Evolutionary conservation across 2,329 filamentous ascomycete genomes (phyloP), one percentile per base, ranked within the genome.

Genomic region (Neofusicoccum sp.): DNA sequence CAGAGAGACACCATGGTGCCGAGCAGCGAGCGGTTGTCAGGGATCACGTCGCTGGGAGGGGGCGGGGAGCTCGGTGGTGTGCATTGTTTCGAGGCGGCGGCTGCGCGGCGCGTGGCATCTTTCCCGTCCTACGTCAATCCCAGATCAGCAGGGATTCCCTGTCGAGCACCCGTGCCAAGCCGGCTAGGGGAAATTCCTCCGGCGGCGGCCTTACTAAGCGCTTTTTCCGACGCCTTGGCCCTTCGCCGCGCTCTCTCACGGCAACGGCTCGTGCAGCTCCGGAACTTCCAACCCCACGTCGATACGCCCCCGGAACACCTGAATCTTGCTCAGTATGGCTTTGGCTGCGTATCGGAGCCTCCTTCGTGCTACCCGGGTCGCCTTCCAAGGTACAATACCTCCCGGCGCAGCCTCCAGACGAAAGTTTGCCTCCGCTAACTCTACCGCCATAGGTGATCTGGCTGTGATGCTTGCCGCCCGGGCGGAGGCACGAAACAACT

Each of bases 291-390:
- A n/a, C 37, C 14, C 29, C 28, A 29, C n/a, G 6, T 29, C 39
- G 31, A 36, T 6, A 14, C 7, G 12, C 33, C 39, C 3, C 39
- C 59, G 37, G 48, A 62, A 36, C 59, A 16, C 37, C 11, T 14
- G 31, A 44, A 6, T 69, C 66, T 69, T 70, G 61, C 71, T 62
- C 64, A 68, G 70, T 41, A 76, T 93, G 81, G 90, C 91, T 14
- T 80, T 92, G 62, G 82, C 85, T 72, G 92, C 92, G 41, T 98
- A 97, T 79, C 84, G 93, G 72, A 84, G 89, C 68, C 81, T 98
- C 45, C 83, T 96, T 70, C 92, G 94, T 66, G 90, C 93, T 28
- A 87, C 91, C 37, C 84, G 88, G 67, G 82, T 96, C 67, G 93
- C 93, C 65, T 99, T 99, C 74, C 81, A 89, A 80, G 91, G 93